Base-by-base conservation (phyloP, 345 rosid genomes). In the Clausena lansium region DNA sequence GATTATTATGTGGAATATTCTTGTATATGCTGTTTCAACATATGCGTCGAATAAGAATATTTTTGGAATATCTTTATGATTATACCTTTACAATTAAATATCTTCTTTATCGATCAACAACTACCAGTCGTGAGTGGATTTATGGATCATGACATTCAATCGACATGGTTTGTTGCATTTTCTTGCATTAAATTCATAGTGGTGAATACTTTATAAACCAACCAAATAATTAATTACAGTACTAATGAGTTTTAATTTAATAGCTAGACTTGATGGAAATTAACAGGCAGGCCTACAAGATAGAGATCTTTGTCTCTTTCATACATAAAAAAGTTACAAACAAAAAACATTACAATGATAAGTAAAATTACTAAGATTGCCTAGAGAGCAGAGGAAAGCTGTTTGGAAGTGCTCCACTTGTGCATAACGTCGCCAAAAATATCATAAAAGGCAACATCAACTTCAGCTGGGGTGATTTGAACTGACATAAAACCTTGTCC, bases 401-500 rank as follows among this genome's bases (percentile, higher is more conserved):
- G 55, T 27, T 76, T 76, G 7, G 79, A 66, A 22, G 54, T 66
- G 39, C 36, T 22, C 79, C 79, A 76, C 32, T 55, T 54, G 63
- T 76, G 73, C 22, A 67, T 4, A 36, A 76, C 50, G 17, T 55
- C 55, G 28, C 79, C 79, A 24, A 66, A n/a, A 54, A 13, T 28
- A 19, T 67, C n/a, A 54, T 76, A 55, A n/a, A 76, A 76, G 9
- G 50, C 36, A 15, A 66, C 27, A 38, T 67, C 79, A 55, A 67
- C 35, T 33, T 55, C 27, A 1, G 66, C 36, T 25, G 28, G 36
- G 20, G 65, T 67, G 13, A 76, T 76, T 67, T 76, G 28, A 22
- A 76, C 28, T 1, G 79, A 54, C 73, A 76, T 67, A 72, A 76
- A 76, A 0, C 79, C 79, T 67, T 76, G 79, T 9, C 79, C 79